A percentile compares a stretch with the other conserved stretches of the same genome.
Conservation (phyloP, 352 stramenopile species). For the Globisporangium rhizosaccharum region DNA sequence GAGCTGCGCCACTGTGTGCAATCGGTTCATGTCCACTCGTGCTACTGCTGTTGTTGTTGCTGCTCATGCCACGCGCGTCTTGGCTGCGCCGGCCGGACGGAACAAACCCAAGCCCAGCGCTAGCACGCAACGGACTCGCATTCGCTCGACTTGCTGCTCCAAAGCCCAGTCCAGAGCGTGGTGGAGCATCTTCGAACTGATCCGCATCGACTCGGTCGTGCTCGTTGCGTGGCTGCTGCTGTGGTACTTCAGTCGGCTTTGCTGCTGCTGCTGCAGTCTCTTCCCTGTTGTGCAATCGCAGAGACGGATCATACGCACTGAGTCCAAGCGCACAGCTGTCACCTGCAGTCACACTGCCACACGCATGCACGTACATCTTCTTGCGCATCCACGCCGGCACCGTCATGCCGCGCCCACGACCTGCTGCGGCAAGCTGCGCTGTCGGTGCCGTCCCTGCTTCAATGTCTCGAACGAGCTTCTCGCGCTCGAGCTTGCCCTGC, state of each 20-base stretch:
- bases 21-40: not conserved
- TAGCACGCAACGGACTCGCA: not conserved
- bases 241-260: not conserved
- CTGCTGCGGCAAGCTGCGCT: constrained; percentile 42
- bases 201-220: constrained; percentile 8
- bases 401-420: constrained; percentile 85
- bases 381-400: constrained; percentile 92
- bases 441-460: constrained; percentile 55
- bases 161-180: constrained; percentile 27
- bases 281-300: constrained; percentile 32
- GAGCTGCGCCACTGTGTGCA: not conserved
- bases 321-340: not conserved
- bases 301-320: too few relatives aligned
- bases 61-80: too few relatives aligned
- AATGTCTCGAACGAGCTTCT: constrained; percentile 65
- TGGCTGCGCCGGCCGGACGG: too few relatives aligned
- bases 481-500: constrained; percentile 61
- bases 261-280: constrained; percentile 26
- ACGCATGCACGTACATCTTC: constrained; percentile 63
- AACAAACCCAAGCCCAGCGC: constrained; percentile 1
- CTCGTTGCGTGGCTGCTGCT: not conserved
- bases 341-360: not conserved
- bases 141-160: not conserved
- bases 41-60: not conserved
- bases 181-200: constrained; percentile 58